Conservation (phyloP, 1,139 yeast species). For the Meyerozyma smithsonii region DNA sequence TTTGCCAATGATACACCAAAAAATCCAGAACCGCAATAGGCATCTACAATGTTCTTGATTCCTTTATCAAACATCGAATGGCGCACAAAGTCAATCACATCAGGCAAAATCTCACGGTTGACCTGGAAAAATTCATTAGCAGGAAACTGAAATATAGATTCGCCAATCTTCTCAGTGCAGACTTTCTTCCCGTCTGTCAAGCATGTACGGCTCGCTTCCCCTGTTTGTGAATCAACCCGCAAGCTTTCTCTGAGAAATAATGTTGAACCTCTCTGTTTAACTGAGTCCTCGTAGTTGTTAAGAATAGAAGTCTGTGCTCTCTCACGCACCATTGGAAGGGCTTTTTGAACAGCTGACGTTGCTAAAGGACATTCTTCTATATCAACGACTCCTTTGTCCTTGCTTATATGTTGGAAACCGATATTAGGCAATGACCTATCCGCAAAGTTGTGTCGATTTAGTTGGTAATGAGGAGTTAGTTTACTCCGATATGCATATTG, state of each 20-base stretch:
- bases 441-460: slow-evolving; percentile 10
- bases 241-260: slow-evolving; percentile 32
- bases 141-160: slow-evolving; percentile 28
- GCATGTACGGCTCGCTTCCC: slow-evolving; percentile 25
- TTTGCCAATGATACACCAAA: slow-evolving; percentile 37
- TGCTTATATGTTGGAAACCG: slow-evolving; percentile 30
- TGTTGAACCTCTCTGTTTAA: slow-evolving; percentile 12
- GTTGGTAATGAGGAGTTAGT: slow-evolving; percentile 31
- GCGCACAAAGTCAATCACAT: slow-evolving; percentile 29
- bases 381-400: slow-evolving; percentile 22
- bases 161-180: slow-evolving; percentile 29
- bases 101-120: slow-evolving; percentile 31
- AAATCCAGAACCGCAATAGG: slow-evolving; percentile 47
- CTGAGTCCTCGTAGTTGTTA: slow-evolving; percentile 4
- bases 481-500: slow-evolving; percentile 35
- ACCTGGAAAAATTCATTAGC: slow-evolving; percentile 35
- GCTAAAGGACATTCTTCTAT: slow-evolving; percentile 30
- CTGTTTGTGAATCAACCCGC: slow-evolving; percentile 27
- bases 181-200: slow-evolving; percentile 20
- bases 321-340: slow-evolving; percentile 12
- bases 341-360: slow-evolving; percentile 21
- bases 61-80: slow-evolving; percentile 16
- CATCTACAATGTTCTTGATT: slow-evolving; percentile 31
- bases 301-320: slow-evolving; percentile 7
- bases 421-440: slow-evolving; percentile 12